phyloP scores from a whole-genome alignment of 176 grass and related monocot genomes.

The Pontederia paniculata region DNA sequence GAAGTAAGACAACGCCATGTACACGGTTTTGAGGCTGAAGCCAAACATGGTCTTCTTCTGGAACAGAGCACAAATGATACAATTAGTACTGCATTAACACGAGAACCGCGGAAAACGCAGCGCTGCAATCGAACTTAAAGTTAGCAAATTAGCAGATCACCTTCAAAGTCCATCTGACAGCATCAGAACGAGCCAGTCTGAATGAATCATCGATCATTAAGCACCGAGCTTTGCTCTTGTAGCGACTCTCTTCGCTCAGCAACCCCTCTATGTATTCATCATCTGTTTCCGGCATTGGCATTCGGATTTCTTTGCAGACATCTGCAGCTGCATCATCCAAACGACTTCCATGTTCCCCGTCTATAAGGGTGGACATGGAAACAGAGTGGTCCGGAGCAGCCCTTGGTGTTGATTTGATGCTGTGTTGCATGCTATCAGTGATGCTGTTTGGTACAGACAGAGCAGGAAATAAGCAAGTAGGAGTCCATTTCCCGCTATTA shows the following conservation, averaged over 20 bases:
- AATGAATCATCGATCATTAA: not conserved
- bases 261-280: conserved; percentile 6
- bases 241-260: not conserved
- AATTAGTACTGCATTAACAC: not conserved
- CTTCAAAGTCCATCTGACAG: not conserved
- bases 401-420: no score
- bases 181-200: not conserved
- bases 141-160: not conserved
- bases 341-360: no score
- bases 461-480: no score
- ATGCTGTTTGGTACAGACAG: no score
- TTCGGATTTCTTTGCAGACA: no score
- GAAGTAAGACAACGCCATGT: conserved; percentile 1
- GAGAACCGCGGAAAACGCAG: not conserved
- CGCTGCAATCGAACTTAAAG: not conserved
- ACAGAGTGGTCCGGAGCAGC: no score
- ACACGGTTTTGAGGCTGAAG: not conserved
- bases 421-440: no score
- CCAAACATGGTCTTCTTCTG: not conserved
- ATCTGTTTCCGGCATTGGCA: not conserved
- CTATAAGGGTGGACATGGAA: no score
- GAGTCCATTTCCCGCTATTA: no score
- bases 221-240: not conserved
- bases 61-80: not conserved
- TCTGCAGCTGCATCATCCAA: no score